Conservation (phyloP, 306 rosid species). For the Arachis hypogaea region DNA sequence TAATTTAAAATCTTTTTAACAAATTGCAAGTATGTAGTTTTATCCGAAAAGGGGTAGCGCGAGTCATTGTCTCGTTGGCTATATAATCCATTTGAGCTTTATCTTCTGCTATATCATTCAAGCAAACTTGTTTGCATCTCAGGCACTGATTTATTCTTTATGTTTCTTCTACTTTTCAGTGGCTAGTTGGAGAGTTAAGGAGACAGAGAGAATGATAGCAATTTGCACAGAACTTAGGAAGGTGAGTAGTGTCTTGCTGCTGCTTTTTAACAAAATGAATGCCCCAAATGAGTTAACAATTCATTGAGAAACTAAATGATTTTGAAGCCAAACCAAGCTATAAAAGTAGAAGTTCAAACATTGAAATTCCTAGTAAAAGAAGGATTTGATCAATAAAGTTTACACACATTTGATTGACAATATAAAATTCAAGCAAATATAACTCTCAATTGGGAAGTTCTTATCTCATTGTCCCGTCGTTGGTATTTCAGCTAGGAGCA, state of each 20-base stretch:
- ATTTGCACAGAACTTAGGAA: slow-evolving; percentile 98
- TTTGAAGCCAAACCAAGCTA: no score
- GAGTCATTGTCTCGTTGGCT: slow-evolving; percentile 17
- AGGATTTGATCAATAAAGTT: no score
- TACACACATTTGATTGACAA: no score
- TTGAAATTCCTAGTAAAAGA: no score
- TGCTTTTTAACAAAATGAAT: neutral
- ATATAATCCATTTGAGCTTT: slow-evolving; percentile 2
- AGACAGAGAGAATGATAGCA: slow-evolving; percentile 98
- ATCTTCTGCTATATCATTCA: slow-evolving; percentile 15
- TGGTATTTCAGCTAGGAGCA: slow-evolving; percentile 82
- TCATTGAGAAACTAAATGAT: no score
- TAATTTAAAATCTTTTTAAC: neutral
- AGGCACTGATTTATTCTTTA: slow-evolving; percentile 25
- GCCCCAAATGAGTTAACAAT: no score
- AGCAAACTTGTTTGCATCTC: slow-evolving; percentile 13
- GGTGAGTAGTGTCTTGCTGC: slow-evolving; percentile 54
- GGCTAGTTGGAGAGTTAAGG: slow-evolving; percentile 99
- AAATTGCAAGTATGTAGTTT: slow-evolving; percentile 20
- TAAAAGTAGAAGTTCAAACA: no score
- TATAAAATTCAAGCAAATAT: no score
- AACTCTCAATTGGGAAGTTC: neutral
- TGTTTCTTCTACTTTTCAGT: slow-evolving; percentile 53
- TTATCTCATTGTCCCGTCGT: neutral
- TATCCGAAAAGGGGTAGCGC: neutral